These are phyloP conservation scores for Strobilomyces dryophilus DNA, from an alignment of 768 basidiomycete genomes.

Conservation along the genomic window DNA sequence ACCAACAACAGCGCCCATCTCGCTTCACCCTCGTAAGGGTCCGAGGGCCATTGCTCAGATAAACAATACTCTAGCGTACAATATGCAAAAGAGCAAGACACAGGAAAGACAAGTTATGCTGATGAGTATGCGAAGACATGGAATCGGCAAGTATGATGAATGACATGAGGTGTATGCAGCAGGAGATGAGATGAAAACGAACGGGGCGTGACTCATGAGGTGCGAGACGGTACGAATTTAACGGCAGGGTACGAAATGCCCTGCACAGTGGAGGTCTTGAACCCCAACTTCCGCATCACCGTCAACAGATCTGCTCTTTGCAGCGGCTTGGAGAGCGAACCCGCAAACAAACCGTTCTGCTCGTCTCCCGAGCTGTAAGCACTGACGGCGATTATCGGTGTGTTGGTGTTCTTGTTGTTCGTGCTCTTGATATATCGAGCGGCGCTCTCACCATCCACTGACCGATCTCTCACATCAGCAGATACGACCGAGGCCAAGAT, in stretches of 20 bases:
- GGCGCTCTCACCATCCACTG: constrained; percentile 94
- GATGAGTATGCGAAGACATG: constrained; percentile 27
- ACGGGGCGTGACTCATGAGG: constrained; percentile 20
- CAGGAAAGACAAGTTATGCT: constrained; percentile 20
- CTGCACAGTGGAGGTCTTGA: constrained; percentile 77
- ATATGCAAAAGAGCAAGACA: constrained; percentile 33
- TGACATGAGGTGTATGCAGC: constrained; percentile 33
- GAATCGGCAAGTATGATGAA: constrained; percentile 23
- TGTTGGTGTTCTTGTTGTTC: constrained; percentile 89
- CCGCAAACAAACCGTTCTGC: constrained; percentile 67
- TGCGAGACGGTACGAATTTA: constrained; percentile 46
- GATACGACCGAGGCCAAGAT: not conserved
- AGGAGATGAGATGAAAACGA: constrained; percentile 25
- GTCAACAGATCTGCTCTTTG: constrained; percentile 82
- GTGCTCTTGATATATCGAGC: constrained; percentile 97
- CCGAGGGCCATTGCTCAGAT: constrained; percentile 8
- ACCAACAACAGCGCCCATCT: constrained; percentile 20
- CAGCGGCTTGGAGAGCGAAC: constrained; percentile 83
- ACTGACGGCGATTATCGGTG: constrained; percentile 90
- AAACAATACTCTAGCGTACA: constrained; percentile 43
- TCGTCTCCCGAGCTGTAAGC: constrained; percentile 79
- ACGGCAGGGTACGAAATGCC: constrained; percentile 45
- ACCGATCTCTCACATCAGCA: constrained; percentile 11
- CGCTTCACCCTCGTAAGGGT: constrained; percentile 9
- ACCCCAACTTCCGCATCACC: constrained; percentile 83